Evolutionary conservation across 2,329 filamentous ascomycete genomes (phyloP).

Genomic region (Pestalotiopsis fici): DNA sequence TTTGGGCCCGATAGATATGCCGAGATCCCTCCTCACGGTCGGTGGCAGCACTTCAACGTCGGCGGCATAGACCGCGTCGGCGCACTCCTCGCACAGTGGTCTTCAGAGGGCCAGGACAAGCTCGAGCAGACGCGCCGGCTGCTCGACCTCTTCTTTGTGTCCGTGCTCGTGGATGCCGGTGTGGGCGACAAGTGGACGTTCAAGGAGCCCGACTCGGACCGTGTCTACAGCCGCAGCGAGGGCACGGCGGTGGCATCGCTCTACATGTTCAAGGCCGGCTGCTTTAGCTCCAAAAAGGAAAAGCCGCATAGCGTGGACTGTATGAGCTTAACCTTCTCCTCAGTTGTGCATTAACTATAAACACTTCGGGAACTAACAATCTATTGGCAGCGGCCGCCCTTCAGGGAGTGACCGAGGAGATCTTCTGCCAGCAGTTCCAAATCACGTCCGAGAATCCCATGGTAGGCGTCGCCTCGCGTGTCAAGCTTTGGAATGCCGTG

Average conservation of each 20-base stretch:
- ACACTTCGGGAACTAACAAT: neutral
- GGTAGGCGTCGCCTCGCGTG: conserved; percentile 43
- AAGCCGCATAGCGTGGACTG: conserved; percentile 8
- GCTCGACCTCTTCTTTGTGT: conserved; percentile 63
- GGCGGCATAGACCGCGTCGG: conserved; percentile 51
- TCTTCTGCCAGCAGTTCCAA: conserved; percentile 42
- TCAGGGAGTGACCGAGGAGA: conserved; percentile 29
- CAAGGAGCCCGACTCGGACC: conserved; percentile 70
- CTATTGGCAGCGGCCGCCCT: conserved; percentile 26
- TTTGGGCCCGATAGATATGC: conserved; percentile 46
- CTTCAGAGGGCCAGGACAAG: conserved; percentile 33
- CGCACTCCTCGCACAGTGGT: conserved; percentile 46
- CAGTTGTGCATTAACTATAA: neutral
- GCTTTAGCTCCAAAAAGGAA: neutral
- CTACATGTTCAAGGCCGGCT: conserved; percentile 60
- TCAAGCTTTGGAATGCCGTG: conserved; percentile 39
- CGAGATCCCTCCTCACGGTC: conserved; percentile 54
- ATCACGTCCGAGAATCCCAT: conserved; percentile 44
- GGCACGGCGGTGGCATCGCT: conserved; percentile 66
- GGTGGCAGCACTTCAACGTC: conserved; percentile 66
- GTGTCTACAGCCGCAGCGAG: conserved; percentile 81
- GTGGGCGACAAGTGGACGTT: conserved; percentile 52
- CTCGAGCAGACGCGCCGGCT: conserved; percentile 52
- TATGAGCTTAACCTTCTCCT: conserved; percentile 7
- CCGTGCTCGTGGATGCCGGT: conserved; percentile 58